phyloP scores from a whole-genome alignment of 2,329 filamentous ascomycete genomes.

The Pseudogymnoascus sp. region DNA sequence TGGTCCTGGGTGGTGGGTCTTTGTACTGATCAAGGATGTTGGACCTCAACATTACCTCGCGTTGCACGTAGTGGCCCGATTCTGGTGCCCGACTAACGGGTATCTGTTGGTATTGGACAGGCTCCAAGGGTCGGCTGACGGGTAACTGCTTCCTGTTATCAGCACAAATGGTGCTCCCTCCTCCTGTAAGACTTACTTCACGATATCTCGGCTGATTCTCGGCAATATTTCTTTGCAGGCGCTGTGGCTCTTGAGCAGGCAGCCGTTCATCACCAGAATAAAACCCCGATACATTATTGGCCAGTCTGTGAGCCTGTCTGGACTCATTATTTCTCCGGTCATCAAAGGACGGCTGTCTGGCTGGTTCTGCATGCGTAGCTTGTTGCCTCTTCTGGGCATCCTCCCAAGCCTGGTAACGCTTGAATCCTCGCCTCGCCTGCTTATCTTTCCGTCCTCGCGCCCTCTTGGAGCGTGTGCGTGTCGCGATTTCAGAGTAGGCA shows the following conservation, averaged over 20 bases:
- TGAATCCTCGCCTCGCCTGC: slow-evolving; percentile 24
- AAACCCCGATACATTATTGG: background rate
- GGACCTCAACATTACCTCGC: background rate
- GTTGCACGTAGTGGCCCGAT: background rate
- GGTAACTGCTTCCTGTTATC: background rate
- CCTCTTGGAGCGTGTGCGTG: slow-evolving; percentile 16
- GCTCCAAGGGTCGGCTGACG: background rate
- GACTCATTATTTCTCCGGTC: background rate
- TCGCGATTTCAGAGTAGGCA: slow-evolving; percentile 13
- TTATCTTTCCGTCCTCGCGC: slow-evolving; percentile 13
- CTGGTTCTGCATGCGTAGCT: background rate
- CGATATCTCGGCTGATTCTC: background rate
- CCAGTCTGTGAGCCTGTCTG: background rate
- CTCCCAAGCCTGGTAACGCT: slow-evolving; percentile 29
- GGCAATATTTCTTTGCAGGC: background rate
- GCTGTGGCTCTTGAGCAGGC: background rate
- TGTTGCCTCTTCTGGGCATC: slow-evolving; percentile 23
- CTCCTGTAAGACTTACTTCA: background rate
- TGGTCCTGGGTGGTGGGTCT: background rate
- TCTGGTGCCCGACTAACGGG: background rate
- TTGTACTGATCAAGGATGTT: background rate
- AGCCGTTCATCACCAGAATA: background rate
- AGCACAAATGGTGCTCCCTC: background rate
- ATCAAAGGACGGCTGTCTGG: background rate
- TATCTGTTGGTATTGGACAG: background rate